Evolutionary conservation across 1,139 yeast species (phyloP).

Genomic region (Candida sojae): DNA sequence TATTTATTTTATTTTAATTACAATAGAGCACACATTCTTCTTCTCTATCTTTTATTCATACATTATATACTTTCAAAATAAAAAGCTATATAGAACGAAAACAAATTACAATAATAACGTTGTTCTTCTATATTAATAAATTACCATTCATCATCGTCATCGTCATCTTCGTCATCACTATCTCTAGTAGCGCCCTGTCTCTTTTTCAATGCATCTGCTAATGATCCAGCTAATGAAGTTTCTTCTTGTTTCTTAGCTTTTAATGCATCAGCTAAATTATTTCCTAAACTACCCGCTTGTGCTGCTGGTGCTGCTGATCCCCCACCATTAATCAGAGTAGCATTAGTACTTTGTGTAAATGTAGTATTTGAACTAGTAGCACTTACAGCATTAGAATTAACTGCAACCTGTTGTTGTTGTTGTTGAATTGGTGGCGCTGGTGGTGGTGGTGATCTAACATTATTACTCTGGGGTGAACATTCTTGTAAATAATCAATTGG

Average conservation of each 20-base stretch:
- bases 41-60: too few species aligned
- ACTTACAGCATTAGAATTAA: slow-evolving; percentile 10
- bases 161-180: slow-evolving; percentile 77
- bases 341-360: slow-evolving; percentile 15
- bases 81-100: too few species aligned
- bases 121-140: neutral
- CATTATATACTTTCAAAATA: too few species aligned
- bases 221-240: slow-evolving; percentile 72
- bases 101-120: too few species aligned
- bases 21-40: too few species aligned
- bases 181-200: slow-evolving; percentile 77
- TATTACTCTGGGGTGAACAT: slow-evolving; percentile 39
- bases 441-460: slow-evolving; percentile 30
- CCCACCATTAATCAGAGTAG: slow-evolving; percentile 12
- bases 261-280: slow-evolving; percentile 75
- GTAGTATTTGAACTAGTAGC: slow-evolving; percentile 15
- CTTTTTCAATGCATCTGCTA: slow-evolving; percentile 86
- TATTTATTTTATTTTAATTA: too few species aligned
- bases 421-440: slow-evolving; percentile 28
- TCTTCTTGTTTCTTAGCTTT: slow-evolving; percentile 68
- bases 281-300: slow-evolving; percentile 40
- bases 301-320: too few species aligned
- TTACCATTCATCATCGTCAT: slow-evolving; percentile 54
- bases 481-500: slow-evolving; percentile 88
- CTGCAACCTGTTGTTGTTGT: slow-evolving; percentile 12